Percentiles rank a stretch among this genome's conserved stretches.
phyloP scores from a whole-genome alignment of 768 basidiomycete genomes.

The Tylopilus felleus region DNA sequence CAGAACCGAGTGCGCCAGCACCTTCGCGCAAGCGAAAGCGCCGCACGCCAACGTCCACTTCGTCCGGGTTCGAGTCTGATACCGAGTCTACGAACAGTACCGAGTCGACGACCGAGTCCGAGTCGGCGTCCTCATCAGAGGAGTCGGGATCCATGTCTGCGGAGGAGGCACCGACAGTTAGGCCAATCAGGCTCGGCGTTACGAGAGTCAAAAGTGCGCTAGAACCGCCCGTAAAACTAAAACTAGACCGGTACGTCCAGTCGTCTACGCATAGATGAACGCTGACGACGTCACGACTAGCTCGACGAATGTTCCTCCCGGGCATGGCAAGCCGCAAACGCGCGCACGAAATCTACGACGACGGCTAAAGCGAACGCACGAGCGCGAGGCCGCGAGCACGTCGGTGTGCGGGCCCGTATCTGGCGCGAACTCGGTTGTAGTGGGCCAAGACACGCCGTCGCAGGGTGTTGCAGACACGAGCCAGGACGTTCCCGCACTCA shows the following conservation, averaged over 20 bases:
- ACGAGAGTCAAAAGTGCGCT: too few species aligned
- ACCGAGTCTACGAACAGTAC: background rate
- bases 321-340: slow-evolving; percentile 56
- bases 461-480: background rate
- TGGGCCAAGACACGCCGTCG: slow-evolving; percentile 5
- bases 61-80: slow-evolving; percentile 22
- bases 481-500: slow-evolving; percentile 23
- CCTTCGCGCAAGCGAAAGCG: slow-evolving; percentile 28
- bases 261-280: too few species aligned
- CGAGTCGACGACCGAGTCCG: slow-evolving; percentile 11
- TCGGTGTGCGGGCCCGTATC: slow-evolving; percentile 32
- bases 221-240: slow-evolving; percentile 8
- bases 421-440: slow-evolving; percentile 38
- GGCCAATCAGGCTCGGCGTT: too few species aligned
- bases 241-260: slow-evolving; percentile 6
- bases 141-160: too few species aligned
- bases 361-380: slow-evolving; percentile 41
- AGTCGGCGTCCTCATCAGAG: slow-evolving; percentile 18
- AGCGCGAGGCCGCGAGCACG: slow-evolving; percentile 14
- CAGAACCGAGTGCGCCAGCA: background rate
- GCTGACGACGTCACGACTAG: slow-evolving; percentile 2
- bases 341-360: slow-evolving; percentile 57
- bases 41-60: slow-evolving; percentile 4
- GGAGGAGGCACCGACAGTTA: too few species aligned
- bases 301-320: slow-evolving; percentile 45